Evolutionary conservation across 441 rosid species (phyloP).

Genomic region (Bruguiera hainesii): DNA sequence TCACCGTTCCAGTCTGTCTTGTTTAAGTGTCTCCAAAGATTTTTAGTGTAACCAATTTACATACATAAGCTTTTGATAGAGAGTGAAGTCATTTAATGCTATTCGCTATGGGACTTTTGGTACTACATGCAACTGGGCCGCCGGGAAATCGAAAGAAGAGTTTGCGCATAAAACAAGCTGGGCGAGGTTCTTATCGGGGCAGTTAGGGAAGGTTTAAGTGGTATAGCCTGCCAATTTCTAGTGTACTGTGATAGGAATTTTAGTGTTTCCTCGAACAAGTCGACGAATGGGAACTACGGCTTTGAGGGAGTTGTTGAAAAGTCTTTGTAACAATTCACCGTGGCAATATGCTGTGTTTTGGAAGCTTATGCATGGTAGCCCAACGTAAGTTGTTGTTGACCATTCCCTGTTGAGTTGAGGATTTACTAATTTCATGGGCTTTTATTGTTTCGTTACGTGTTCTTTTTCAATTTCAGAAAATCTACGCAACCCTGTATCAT

Average conservation of each 20-base stretch:
- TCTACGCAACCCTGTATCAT: too few species aligned
- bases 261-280: slow-evolving; percentile 20
- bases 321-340: slow-evolving; percentile 39
- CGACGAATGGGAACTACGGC: slow-evolving; percentile 43
- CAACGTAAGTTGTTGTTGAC: neutral
- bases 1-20: neutral
- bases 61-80: neutral
- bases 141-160: slow-evolving; percentile 52
- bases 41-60: slow-evolving; percentile 9
- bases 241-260: slow-evolving; percentile 8
- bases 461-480: too few species aligned
- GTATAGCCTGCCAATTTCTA: slow-evolving; percentile 5
- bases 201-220: slow-evolving; percentile 37
- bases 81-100: neutral
- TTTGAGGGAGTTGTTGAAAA: slow-evolving; percentile 46
- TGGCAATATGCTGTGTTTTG: slow-evolving; percentile 64
- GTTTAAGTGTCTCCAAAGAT: slow-evolving; percentile 1
- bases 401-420: neutral
- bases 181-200: slow-evolving; percentile 65
- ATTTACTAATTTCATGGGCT: too few species aligned
- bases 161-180: slow-evolving; percentile 52
- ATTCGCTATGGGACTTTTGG: slow-evolving; percentile 31
- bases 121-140: slow-evolving; percentile 39
- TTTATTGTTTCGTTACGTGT: too few species aligned
- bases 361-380: slow-evolving; percentile 42